These are phyloP conservation scores for Phaseolus coccineus DNA, from an alignment of 331 rosid species.

Conservation along the genomic window DNA sequence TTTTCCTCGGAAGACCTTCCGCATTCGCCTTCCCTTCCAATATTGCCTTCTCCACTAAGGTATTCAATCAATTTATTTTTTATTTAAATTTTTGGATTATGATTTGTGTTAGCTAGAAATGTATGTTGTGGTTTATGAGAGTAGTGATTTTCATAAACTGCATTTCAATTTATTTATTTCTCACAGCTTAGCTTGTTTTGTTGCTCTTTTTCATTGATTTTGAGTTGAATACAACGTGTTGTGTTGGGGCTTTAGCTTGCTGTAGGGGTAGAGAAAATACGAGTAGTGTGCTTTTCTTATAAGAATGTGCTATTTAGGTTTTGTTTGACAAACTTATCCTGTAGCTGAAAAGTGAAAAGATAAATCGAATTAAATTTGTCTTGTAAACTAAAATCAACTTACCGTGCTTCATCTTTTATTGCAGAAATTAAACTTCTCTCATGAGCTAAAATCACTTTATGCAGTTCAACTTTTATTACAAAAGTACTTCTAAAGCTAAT, in stretches of 20 bases:
- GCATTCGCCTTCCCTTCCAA: slow-evolving; percentile 46
- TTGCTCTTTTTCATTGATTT: not conserved
- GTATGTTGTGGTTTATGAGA: slow-evolving; percentile 3
- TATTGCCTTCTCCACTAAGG: slow-evolving; percentile 37
- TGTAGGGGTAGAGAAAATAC: not conserved
- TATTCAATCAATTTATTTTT: not conserved
- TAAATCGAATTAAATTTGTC: no score
- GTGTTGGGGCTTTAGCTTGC: not conserved
- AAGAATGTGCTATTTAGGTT: not conserved
- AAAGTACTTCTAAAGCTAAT: not conserved
- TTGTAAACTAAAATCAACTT: no score
- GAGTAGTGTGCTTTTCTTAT: not conserved
- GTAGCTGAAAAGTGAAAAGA: no score
- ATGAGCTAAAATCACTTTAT: not conserved
- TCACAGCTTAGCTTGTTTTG: not conserved
- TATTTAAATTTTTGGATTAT: not conserved
- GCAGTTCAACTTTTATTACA: not conserved
- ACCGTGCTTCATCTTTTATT: no score
- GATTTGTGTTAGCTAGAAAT: not conserved
- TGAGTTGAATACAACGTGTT: slow-evolving; percentile 6
- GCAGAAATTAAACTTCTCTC: no score
- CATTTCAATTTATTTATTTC: not conserved
- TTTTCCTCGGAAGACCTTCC: slow-evolving; percentile 50
- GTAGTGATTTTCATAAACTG: slow-evolving; percentile 13
- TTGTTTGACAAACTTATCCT: not conserved